Evolutionary conservation across 768 basidiomycete genomes (phyloP).

Genomic region (Xanthoconium stramineum): DNA sequence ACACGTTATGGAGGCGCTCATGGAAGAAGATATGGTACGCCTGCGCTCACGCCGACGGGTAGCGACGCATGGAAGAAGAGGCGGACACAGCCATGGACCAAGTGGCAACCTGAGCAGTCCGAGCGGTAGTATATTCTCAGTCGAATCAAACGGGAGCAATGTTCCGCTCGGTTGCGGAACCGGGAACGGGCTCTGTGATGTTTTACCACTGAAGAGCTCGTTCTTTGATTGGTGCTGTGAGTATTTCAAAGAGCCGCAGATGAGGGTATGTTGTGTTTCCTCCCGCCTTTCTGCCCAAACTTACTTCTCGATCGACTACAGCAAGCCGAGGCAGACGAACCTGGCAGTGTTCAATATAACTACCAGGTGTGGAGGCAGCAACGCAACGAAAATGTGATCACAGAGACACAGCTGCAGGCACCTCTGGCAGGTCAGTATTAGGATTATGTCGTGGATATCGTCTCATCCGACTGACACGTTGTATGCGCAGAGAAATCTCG

Average conservation of each 20-base stretch:
- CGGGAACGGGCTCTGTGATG: slow-evolving; percentile 76
- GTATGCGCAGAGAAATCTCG: slow-evolving; percentile 46
- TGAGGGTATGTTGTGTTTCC: slow-evolving; percentile 66
- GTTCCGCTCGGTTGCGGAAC: slow-evolving; percentile 78
- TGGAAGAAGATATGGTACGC: slow-evolving; percentile 94
- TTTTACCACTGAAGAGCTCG: slow-evolving; percentile 83
- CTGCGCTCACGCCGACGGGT: slow-evolving; percentile 63
- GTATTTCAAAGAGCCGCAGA: slow-evolving; percentile 98
- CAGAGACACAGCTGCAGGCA: slow-evolving; percentile 67
- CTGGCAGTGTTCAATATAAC: slow-evolving; percentile 90
- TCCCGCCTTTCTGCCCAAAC: not conserved
- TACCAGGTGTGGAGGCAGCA: slow-evolving; percentile 93
- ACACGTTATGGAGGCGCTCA: slow-evolving; percentile 83
- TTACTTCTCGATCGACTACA: slow-evolving; percentile 31
- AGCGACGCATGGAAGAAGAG: slow-evolving; percentile 38
- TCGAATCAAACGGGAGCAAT: slow-evolving; percentile 64
- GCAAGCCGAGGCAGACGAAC: slow-evolving; percentile 95
- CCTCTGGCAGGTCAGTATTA: slow-evolving; percentile 64
- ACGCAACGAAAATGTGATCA: slow-evolving; percentile 78
- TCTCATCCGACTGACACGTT: not conserved
- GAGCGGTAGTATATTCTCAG: slow-evolving; percentile 73
- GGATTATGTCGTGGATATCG: not conserved
- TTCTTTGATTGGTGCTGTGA: slow-evolving; percentile 97
- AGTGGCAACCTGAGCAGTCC: slow-evolving; percentile 57
- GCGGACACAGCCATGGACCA: slow-evolving; percentile 37